Evolutionary conservation across 108 stramenopile genomes (phyloP), one percentile per base, ranked within the genome.

Genomic region (Pseudonitzschia multiseries): DNA sequence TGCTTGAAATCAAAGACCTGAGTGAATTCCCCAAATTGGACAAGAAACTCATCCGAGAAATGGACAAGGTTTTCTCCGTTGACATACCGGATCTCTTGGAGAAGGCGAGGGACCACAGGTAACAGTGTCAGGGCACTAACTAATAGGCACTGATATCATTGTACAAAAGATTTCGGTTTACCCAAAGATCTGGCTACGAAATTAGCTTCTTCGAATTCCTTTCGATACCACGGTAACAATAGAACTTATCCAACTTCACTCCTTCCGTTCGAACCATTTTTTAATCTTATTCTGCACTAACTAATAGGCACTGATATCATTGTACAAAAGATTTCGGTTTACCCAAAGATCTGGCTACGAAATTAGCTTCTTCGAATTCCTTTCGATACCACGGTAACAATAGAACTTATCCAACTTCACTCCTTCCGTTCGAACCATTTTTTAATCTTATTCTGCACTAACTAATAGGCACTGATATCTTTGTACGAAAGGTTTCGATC

Each of bases 1-100:
- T 96, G 66, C 75, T 90, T 32, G 95, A 96, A 75, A 89, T 96
- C 62, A 93, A 93, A 73, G 95, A 96, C 69, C 57, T 96, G 73
- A 91, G 96, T 56, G 98, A 98, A 73, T 94, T 99, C 69, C 98
- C 98, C 56, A 96, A 97, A 67, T 76, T 98, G 27, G 94, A 96
- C 68, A 95, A 96, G 72, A 89, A 92, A 70, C 70, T 91, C 62
- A 85, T 96, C 27, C 80, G 84, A 46, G 93, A 94, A 68, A 93
- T 96, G 91, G 94, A 96, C 75, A 87, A 86, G 57, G 93, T 95
- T 0, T 93, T 98, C 52, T 81, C 87, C 28, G 83, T 83, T 29
- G 87, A 95, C 32, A 98, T 98, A 36, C 97, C 97, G 27, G 83
- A 83, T 20, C 81, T 98, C 32, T 74, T 96, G 73, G 91, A 93